Percentiles rank a stretch among this genome's conserved stretches.
phyloP scores from a whole-genome alignment of 352 stramenopile genomes.

The Phytophthora sansomeana region DNA sequence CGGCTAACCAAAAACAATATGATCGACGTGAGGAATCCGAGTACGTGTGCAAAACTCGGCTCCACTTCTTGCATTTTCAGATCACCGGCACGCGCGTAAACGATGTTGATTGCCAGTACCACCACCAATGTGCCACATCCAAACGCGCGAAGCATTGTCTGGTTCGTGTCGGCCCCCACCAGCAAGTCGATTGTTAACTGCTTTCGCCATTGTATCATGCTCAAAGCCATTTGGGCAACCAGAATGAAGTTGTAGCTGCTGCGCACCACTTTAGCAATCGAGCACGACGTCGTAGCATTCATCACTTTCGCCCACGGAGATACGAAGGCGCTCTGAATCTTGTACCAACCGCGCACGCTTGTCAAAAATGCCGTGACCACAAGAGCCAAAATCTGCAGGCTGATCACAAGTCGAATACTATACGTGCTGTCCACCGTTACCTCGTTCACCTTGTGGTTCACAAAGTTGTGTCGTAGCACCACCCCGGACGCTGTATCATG shows the following conservation, averaged over 20 bases:
- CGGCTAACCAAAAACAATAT: slow-evolving; percentile 32
- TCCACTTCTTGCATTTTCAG: slow-evolving; percentile 52
- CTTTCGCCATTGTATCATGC: slow-evolving; percentile 42
- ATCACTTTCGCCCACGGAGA: slow-evolving; percentile 37
- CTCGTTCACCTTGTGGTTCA: slow-evolving; percentile 52
- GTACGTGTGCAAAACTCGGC: slow-evolving; percentile 46
- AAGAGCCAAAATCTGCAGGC: slow-evolving; percentile 43
- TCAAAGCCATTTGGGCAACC: slow-evolving; percentile 41
- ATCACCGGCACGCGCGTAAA: slow-evolving; percentile 45
- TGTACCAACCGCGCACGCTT: slow-evolving; percentile 39
- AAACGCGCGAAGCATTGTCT: slow-evolving; percentile 39
- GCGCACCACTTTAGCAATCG: slow-evolving; percentile 47
- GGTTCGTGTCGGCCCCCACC: slow-evolving; percentile 38
- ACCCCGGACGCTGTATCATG: slow-evolving; percentile 13
- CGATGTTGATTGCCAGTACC: slow-evolving; percentile 42
- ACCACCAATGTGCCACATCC: slow-evolving; percentile 41
- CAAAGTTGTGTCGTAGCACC: slow-evolving; percentile 48
- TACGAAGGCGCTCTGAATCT: slow-evolving; percentile 18
- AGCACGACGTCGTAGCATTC: slow-evolving; percentile 43
- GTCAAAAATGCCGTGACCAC: slow-evolving; percentile 45
- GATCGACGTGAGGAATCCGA: slow-evolving; percentile 33
- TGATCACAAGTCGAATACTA: slow-evolving; percentile 43
- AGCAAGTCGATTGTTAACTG: slow-evolving; percentile 50
- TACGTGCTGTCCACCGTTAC: slow-evolving; percentile 48
- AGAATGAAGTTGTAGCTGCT: slow-evolving; percentile 54